phyloP scores from a whole-genome alignment of 176 grass and related monocot species.

The Aegilops speltoides region DNA sequence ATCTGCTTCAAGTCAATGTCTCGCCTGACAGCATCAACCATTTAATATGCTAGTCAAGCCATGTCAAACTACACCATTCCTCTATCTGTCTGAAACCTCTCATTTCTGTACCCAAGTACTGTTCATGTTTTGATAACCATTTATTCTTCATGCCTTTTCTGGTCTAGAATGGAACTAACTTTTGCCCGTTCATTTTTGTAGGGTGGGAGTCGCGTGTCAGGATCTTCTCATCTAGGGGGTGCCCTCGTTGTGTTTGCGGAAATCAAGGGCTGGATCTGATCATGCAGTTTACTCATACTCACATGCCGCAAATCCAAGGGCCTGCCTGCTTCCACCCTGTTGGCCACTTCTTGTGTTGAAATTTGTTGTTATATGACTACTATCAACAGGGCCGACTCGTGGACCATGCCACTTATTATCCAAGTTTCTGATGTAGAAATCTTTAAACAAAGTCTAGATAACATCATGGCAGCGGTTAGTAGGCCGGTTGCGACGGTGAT shows the following conservation, averaged over 20 bases:
- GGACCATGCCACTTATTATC: neutral
- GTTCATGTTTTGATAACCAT: neutral
- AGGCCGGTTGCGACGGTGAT: too few relatives aligned
- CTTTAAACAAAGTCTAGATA: neutral
- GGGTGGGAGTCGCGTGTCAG: slow-evolving; percentile 50
- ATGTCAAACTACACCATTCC: neutral
- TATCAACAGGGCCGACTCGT: neutral
- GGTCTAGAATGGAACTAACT: neutral
- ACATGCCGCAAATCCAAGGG: neutral
- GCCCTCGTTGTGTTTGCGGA: slow-evolving; percentile 55
- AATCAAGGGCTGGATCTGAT: slow-evolving; percentile 64
- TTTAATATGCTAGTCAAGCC: neutral
- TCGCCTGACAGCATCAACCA: neutral
- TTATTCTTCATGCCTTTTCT: slow-evolving; percentile 18
- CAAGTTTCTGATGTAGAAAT: neutral
- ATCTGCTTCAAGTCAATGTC: neutral
- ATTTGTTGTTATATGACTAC: neutral
- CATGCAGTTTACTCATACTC: neutral
- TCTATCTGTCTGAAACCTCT: neutral
- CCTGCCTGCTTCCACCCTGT: neutral
- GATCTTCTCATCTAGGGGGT: slow-evolving; percentile 71
- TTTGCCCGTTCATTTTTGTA: slow-evolving; percentile 22
- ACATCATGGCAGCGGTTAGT: neutral
- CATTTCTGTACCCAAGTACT: too few relatives aligned
- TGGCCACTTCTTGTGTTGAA: neutral